These are phyloP conservation scores for Xerophyta viscosa DNA, from an alignment of 106 monocot genomes.

Conservation along the genomic window DNA sequence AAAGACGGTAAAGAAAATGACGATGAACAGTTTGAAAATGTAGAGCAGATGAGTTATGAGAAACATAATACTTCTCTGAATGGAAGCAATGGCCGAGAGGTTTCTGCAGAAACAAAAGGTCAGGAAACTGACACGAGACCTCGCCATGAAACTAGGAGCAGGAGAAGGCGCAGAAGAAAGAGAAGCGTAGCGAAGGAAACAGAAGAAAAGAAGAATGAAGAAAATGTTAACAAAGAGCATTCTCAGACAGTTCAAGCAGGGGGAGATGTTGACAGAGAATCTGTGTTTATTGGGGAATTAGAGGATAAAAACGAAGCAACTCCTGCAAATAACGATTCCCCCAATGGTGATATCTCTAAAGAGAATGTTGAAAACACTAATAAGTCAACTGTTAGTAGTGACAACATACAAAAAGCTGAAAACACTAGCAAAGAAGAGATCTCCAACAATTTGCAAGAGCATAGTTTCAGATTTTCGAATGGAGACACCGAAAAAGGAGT, in stretches of 20 bases:
- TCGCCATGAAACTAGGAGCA: conserved; percentile 1
- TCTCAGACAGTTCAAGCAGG: background rate
- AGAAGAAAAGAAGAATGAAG: conserved; percentile 2
- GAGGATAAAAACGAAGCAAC: background rate
- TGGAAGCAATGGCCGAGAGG: background rate
- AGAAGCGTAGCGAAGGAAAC: background rate
- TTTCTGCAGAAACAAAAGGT: background rate
- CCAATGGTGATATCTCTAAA: too few species aligned
- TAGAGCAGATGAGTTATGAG: conserved; percentile 1
- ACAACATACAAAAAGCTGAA: too few species aligned
- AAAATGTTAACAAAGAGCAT: background rate
- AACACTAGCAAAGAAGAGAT: too few species aligned
- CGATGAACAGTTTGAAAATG: background rate
- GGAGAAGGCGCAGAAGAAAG: conserved; percentile 6
- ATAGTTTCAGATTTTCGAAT: too few species aligned
- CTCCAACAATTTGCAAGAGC: too few species aligned
- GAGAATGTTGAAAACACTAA: background rate
- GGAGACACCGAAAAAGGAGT: background rate
- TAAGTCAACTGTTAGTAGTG: background rate
- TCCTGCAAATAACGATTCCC: background rate
- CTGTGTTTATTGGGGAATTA: too few species aligned
- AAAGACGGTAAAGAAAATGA: conserved; percentile 4
- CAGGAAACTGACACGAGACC: background rate
- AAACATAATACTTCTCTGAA: background rate
- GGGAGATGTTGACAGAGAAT: background rate